phyloP scores from a whole-genome alignment of 352 stramenopile species.

The Pythium aquatile region DNA sequence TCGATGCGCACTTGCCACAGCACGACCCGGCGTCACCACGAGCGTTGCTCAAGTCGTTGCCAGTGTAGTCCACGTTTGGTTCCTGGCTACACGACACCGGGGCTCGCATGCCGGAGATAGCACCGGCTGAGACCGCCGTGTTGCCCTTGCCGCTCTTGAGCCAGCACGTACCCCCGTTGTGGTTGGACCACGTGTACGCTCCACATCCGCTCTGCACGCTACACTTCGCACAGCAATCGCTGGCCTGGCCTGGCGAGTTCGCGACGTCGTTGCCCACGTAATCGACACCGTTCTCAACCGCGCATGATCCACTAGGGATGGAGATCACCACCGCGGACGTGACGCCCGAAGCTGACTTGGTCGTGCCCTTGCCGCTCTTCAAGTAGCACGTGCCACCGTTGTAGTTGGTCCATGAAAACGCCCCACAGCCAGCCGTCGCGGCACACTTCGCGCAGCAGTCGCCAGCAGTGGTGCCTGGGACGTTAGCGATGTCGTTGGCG shows the following conservation, averaged over 20 bases:
- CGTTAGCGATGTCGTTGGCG: not conserved
- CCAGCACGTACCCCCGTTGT: constrained; percentile 30
- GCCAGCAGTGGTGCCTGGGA: not conserved
- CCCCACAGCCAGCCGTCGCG: constrained; percentile 7
- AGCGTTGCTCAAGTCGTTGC: constrained; percentile 13
- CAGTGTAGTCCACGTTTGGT: constrained; percentile 3
- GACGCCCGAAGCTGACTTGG: not conserved
- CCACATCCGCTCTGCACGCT: constrained; percentile 7
- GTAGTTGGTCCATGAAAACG: constrained; percentile 30
- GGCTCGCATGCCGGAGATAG: not conserved
- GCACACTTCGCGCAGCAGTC: not conserved
- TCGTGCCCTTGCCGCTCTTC: constrained; percentile 27
- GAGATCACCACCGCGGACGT: constrained; percentile 4
- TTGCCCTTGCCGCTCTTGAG: constrained; percentile 29
- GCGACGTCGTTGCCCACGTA: constrained; percentile 33
- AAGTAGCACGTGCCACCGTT: constrained; percentile 25
- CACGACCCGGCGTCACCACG: constrained; percentile 10
- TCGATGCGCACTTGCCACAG: constrained; percentile 20
- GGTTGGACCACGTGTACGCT: constrained; percentile 28
- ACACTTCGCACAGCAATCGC: constrained; percentile 27
- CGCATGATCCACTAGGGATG: not conserved
- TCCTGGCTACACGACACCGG: constrained; percentile 8
- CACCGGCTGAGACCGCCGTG: not conserved
- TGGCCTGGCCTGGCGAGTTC: constrained; percentile 8
- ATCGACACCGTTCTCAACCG: constrained; percentile 24